phyloP scores from a whole-genome alignment of 1,284 basidiomycete genomes.

The Ganoderma leucocontextum region DNA sequence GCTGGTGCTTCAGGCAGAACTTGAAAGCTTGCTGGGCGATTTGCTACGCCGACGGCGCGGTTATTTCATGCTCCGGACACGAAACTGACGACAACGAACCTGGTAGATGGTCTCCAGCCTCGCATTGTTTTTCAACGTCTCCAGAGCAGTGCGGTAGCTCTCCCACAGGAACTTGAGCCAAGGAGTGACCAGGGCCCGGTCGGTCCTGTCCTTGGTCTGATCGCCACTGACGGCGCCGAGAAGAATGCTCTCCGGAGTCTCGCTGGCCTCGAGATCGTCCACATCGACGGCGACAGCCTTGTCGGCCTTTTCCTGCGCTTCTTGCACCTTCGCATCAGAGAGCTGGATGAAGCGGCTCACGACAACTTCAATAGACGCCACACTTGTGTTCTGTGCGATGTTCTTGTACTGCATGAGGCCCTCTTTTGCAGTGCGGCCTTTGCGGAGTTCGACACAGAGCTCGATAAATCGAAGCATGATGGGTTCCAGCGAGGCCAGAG shows the following conservation, averaged over 20 bases:
- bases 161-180: slow-evolving; percentile 99
- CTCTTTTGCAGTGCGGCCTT: slow-evolving; percentile 93
- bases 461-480: slow-evolving; percentile 96
- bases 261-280: slow-evolving; percentile 90
- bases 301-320: slow-evolving; percentile 88
- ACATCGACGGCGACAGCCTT: slow-evolving; percentile 77
- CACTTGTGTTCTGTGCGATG: slow-evolving; percentile 92
- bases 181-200: slow-evolving; percentile 94
- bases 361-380: slow-evolving; percentile 92
- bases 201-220: slow-evolving; percentile 95
- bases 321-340: slow-evolving; percentile 87
- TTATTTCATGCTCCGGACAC: slow-evolving; percentile 16
- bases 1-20: slow-evolving; percentile 94
- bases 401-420: slow-evolving; percentile 98
- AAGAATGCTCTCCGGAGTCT: slow-evolving; percentile 92
- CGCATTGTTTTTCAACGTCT: slow-evolving; percentile 97
- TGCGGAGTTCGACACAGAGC: slow-evolving; percentile 95
- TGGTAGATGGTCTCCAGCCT: slow-evolving; percentile 95
- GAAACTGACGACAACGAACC: slow-evolving; percentile 53
- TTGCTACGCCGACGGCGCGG: slow-evolving; percentile 60
- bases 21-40: slow-evolving; percentile 97
- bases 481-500: slow-evolving; percentile 90
- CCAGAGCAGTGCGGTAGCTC: slow-evolving; percentile 95
- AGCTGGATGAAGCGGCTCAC: slow-evolving; percentile 91
- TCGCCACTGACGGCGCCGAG: slow-evolving; percentile 90